These are phyloP conservation scores for Colletotrichum sp. DNA, from an alignment of 2,329 filamentous ascomycete species.

Conservation along the genomic window DNA sequence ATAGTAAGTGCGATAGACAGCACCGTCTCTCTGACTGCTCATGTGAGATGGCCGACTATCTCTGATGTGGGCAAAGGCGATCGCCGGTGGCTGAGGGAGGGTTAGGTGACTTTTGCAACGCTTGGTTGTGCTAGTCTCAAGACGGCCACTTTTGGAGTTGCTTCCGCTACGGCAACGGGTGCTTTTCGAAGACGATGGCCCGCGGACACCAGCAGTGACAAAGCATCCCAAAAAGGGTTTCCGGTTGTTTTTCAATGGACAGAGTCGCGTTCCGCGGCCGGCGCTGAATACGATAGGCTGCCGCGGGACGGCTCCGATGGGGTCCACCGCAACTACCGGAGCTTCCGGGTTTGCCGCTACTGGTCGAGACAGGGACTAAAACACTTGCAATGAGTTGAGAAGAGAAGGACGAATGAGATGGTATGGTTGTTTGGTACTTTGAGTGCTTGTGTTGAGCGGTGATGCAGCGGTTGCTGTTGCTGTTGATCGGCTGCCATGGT, in stretches of 20 bases:
- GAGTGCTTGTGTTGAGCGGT: background rate
- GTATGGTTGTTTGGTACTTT: background rate
- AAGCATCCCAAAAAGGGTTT: background rate
- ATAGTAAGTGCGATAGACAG: background rate
- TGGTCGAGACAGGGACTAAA: background rate
- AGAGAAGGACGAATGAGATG: background rate
- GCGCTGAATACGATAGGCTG: background rate
- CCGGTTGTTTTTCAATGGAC: background rate
- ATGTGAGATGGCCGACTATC: background rate
- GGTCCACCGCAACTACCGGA: background rate
- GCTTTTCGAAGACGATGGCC: background rate
- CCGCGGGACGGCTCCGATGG: background rate
- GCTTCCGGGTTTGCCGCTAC: background rate
- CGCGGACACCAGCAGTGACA: background rate
- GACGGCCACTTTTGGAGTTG: background rate
- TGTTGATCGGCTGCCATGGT: no score
- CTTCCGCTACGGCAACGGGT: background rate
- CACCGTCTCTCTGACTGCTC: background rate
- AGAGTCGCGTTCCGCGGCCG: background rate
- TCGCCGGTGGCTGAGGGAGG: background rate
- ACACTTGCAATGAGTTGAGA: background rate
- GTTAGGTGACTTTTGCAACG: background rate
- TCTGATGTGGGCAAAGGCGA: background rate
- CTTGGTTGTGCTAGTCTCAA: background rate
- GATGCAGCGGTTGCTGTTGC: background rate